Conservation (phyloP, 441 rosid species). For the Flueggea neowawraea region DNA sequence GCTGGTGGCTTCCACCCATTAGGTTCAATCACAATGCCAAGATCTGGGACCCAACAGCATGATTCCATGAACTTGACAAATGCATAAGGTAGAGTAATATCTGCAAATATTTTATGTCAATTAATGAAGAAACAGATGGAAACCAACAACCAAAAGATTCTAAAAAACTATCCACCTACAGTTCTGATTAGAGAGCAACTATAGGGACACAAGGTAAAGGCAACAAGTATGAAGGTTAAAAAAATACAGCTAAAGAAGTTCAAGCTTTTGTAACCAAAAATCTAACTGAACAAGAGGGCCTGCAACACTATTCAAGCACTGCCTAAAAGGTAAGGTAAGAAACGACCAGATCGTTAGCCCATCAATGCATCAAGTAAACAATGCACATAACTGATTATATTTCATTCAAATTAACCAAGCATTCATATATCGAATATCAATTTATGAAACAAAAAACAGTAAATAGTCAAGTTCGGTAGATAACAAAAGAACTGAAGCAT, state of each 20-base stretch:
- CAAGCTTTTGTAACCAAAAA: too few species aligned
- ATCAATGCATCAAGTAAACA: background rate
- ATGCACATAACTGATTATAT: background rate
- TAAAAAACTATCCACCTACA: too few species aligned
- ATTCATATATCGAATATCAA: background rate
- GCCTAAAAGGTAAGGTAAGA: too few species aligned
- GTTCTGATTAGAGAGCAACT: too few species aligned
- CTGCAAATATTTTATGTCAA: background rate
- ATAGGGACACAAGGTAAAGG: too few species aligned
- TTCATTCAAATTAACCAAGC: background rate
- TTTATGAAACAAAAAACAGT: background rate
- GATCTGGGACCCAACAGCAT: constrained; percentile 34
- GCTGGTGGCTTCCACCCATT: constrained; percentile 45
- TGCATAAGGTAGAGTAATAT: constrained; percentile 4
- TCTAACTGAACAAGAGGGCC: too few species aligned
- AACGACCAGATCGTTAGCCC: background rate
- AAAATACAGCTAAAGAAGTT: background rate
- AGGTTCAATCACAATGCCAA: constrained; percentile 26
- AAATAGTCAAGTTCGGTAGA: background rate
- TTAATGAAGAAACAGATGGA: constrained; percentile 6
- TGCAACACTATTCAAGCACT: too few species aligned
- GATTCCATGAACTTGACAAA: constrained; percentile 21
- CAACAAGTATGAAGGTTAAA: background rate
- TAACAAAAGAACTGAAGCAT: background rate
- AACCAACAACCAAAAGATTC: constrained; percentile 19